phyloP scores from a whole-genome alignment of 192 early-diverging fungal species.

The Backusella macrospora region DNA sequence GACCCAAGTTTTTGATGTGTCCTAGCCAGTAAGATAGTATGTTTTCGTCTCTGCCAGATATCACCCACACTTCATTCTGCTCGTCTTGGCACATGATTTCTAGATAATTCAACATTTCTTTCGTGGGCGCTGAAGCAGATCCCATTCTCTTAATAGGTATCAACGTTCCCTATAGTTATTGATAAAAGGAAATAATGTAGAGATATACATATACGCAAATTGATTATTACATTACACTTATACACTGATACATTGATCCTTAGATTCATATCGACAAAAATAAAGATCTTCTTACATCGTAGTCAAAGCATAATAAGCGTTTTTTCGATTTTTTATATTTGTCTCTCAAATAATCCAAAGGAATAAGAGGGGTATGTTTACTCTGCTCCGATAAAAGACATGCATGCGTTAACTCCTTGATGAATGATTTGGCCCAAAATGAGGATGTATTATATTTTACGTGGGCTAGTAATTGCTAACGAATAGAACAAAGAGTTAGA shows the following conservation, averaged over 20 bases:
- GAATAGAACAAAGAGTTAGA: not conserved
- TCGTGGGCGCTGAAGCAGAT: slow-evolving; percentile 79
- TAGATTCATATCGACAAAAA: not conserved
- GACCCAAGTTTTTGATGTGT: slow-evolving; percentile 72
- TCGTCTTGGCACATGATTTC: slow-evolving; percentile 70
- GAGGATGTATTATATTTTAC: slow-evolving; percentile 83
- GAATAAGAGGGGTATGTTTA: slow-evolving; percentile 48
- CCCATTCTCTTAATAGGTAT: slow-evolving; percentile 92
- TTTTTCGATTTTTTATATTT: slow-evolving; percentile 64
- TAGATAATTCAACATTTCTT: slow-evolving; percentile 82
- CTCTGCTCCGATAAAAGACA: slow-evolving; percentile 57
- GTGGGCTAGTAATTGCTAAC: slow-evolving; percentile 67
- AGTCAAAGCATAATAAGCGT: slow-evolving; percentile 92
- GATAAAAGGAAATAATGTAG: not conserved
- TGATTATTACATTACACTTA: no score
- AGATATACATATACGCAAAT: not conserved
- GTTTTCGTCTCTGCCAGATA: slow-evolving; percentile 89
- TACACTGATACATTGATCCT: no score
- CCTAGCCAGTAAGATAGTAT: slow-evolving; percentile 90
- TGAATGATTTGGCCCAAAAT: slow-evolving; percentile 87
- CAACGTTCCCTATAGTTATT: slow-evolving; percentile 77
- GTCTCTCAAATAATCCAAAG: slow-evolving; percentile 57
- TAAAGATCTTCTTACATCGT: slow-evolving; percentile 65
- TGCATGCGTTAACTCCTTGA: slow-evolving; percentile 70
- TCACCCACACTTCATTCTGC: slow-evolving; percentile 83